Base-by-base conservation (phyloP, 2,329 filamentous ascomycete species). In the Lasiodiplodia hormozganensis region DNA sequence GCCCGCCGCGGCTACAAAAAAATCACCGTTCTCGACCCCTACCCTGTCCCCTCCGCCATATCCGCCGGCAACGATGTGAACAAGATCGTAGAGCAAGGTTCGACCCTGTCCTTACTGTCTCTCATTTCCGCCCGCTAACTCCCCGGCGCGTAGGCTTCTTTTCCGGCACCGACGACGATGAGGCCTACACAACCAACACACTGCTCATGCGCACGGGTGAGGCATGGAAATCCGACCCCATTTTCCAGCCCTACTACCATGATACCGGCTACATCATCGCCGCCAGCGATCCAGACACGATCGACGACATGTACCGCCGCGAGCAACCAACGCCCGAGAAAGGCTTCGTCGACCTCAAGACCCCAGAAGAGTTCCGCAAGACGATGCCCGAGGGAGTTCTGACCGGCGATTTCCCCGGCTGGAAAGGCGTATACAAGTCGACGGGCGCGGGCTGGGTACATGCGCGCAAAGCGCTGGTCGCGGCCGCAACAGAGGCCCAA, bases 351-450 rank as follows among this genome's bases (percentile, higher is more conserved):
- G 77, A 70, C 6, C 72, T 87, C 10, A 76, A 81, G 6, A 81
- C 78, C 0, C 77, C 81, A 1, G 80, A 82, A 36, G 81, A 84
- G 16, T 87, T 87, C 69, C 78, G 79, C 23, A 76, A 74, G 14
- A 84, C 85, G 0, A 87, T 87, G 85, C 84, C 85, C 1, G 68
- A 80, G 11, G 85, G 85, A 3, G 80, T 87, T 0, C 73, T 86
- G 31, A 85, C 84, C 0, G 84, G 85, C 2, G 75, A 81, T 0
- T 85, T 87, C 56, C 78, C 81, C 0, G 79, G 79, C 6, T 87
- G 85, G 85, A 82, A 82, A 71, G 85, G 85, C 12, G 85, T 82
- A 72, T 80, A 80, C 68, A 83, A 83, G 69, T 71, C 75, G 21
- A 71, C 74, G 31, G 79, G 82, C 8, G 84, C 84, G 3, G 86